These are phyloP conservation scores for Cladophialophora yegresii DNA, from an alignment of 2,329 filamentous ascomycete genomes.

Conservation along the genomic window DNA sequence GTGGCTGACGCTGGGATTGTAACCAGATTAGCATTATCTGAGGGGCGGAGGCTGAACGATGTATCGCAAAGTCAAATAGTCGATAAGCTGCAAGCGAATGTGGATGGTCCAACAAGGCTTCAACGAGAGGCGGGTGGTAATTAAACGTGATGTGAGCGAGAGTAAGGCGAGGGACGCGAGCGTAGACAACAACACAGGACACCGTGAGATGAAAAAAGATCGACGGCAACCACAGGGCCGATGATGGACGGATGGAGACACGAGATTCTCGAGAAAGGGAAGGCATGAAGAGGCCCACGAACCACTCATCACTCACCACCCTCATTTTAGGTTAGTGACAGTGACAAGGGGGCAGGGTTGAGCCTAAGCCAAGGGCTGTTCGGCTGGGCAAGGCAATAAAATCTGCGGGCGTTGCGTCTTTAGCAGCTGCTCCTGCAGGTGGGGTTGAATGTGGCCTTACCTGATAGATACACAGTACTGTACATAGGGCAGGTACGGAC, in stretches of 20 bases:
- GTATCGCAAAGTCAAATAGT: constrained; percentile 8
- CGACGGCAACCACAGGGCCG: constrained; percentile 16
- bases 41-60: constrained; percentile 21
- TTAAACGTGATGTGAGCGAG: constrained; percentile 21
- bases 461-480: background rate
- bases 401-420: constrained; percentile 3
- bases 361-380: background rate
- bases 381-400: constrained; percentile 6
- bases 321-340: constrained; percentile 4
- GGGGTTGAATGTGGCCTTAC: too few relatives aligned
- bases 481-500: constrained; percentile 6
- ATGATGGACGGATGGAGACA: constrained; percentile 24
- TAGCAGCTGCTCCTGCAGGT: constrained; percentile 11
- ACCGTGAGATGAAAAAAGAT: constrained; percentile 22
- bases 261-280: constrained; percentile 16
- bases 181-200: constrained; percentile 27
- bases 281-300: constrained; percentile 9
- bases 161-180: constrained; percentile 22
- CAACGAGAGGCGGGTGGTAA: constrained; percentile 26
- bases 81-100: constrained; percentile 27
- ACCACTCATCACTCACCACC: constrained; percentile 4
- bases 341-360: constrained; percentile 14
- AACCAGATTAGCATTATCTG: constrained; percentile 33
- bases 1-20: constrained; percentile 15
- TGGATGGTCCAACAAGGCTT: constrained; percentile 21